Percentiles rank a stretch among this genome's conserved stretches.
Conservation (phyloP, 164 flowering plant species). For the Magnolia officinalis region DNA sequence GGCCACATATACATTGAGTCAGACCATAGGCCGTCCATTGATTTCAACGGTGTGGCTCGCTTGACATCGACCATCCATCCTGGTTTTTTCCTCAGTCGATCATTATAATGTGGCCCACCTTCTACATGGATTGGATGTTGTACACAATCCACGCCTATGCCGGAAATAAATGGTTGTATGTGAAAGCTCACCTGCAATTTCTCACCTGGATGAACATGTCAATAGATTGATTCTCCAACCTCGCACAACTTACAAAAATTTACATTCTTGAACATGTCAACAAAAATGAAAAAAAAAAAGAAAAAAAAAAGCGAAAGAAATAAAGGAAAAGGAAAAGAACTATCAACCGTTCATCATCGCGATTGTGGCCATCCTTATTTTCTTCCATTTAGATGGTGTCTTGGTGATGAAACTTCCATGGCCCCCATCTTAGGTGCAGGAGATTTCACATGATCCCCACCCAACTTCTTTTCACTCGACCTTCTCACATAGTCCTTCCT, state of each 20-base stretch:
- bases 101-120: no score
- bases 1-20: no score
- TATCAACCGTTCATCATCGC: neutral
- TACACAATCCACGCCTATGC: no score
- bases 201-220: neutral
- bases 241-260: neutral
- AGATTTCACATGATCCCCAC: neutral
- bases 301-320: constrained; percentile 1
- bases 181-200: no score
- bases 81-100: no score
- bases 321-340: neutral
- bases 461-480: constrained; percentile 1
- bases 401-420: neutral
- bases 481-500: constrained; percentile 26
- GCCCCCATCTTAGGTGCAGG: neutral
- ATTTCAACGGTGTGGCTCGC: no score
- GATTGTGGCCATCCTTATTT: neutral
- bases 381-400: neutral
- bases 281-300: neutral
- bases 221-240: constrained; percentile 4
- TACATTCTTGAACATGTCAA: neutral
- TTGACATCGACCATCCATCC: no score
- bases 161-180: no score
- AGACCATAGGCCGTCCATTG: no score
- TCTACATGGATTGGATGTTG: no score